Evolutionary conservation across 441 rosid species (phyloP).

Genomic region (Jatropha podagrica): DNA sequence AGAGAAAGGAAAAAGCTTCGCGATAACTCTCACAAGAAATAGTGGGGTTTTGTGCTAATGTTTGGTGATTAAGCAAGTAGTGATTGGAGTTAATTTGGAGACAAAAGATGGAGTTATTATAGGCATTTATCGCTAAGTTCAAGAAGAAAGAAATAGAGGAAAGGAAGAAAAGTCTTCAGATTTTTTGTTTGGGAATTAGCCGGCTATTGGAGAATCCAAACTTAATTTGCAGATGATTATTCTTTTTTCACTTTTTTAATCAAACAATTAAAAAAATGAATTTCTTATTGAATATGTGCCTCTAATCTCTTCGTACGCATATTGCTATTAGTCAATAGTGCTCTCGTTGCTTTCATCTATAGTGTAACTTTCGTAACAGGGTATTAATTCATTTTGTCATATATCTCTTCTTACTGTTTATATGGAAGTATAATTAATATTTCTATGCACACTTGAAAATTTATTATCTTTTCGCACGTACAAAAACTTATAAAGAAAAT

Average conservation of each 20-base stretch:
- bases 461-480: too few species aligned
- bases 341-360: slow-evolving; percentile 33
- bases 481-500: too few species aligned
- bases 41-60: slow-evolving; percentile 17
- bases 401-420: neutral
- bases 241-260: neutral
- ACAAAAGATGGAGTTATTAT: slow-evolving; percentile 28
- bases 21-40: neutral
- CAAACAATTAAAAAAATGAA: neutral
- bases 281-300: neutral
- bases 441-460: too few species aligned
- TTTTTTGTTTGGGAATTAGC: slow-evolving; percentile 33
- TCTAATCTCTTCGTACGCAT: slow-evolving; percentile 18
- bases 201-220: slow-evolving; percentile 33
- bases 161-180: slow-evolving; percentile 37
- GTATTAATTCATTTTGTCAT: slow-evolving; percentile 18
- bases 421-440: too few species aligned
- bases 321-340: neutral
- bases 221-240: neutral
- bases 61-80: slow-evolving; percentile 3
- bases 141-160: neutral
- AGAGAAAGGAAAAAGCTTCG: neutral
- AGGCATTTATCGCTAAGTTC: slow-evolving; percentile 20
- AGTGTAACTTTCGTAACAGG: slow-evolving; percentile 20
- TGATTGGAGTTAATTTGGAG: neutral